Base-by-base conservation (phyloP, 148 eudicot species). In the Polygonum aviculare region DNA sequence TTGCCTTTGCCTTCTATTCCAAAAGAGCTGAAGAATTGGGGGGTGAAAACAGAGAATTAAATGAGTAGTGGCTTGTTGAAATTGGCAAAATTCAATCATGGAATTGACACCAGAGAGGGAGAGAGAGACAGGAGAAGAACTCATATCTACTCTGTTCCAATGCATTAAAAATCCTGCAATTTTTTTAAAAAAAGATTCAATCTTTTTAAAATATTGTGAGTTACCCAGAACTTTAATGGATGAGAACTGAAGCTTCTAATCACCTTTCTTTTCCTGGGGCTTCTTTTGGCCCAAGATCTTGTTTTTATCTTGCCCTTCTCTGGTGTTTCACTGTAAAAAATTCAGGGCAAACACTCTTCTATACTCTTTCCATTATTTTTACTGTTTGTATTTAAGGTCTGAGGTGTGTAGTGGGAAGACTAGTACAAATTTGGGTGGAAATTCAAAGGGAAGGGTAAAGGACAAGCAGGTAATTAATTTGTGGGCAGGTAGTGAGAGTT, bases 31-130 rank as follows among this genome's bases (percentile, higher is more conserved):
- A 67, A 67, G 45, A 67, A 67, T 15, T 15, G 6, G 21, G 44
- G 69, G 19, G 11, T 9, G 7, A 65, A 67, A 67, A 35, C 44
- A 67, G 44, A 38, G 72, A 36, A 67, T 14, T 67, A 35, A 67
- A 67, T 67, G 72, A 36, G 19, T 3, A 67, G 72, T 67, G 16
- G 72, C 72, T 67, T 67, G 72, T 67, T 67, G 44, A 67, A 67
- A 67, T 36, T 35, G 72, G 45, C 44, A 67, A 67, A 67, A 36
- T 67, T 67, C 72, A 67, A 67, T 67, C 72, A 67, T 67, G 18
- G 72, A 67, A 67, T 35, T 67, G 72, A 67, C 72, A 36, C 10
- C 72, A 67, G 72, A 35, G 45, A 63, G 38, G 15, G 7, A 31
- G 26, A 36, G n/a, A 12, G 2, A 65, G 71, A 36, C 19, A 62